Base-by-base conservation (phyloP, 2,329 filamentous ascomycete genomes). In the Lecanicillium sp. region DNA sequence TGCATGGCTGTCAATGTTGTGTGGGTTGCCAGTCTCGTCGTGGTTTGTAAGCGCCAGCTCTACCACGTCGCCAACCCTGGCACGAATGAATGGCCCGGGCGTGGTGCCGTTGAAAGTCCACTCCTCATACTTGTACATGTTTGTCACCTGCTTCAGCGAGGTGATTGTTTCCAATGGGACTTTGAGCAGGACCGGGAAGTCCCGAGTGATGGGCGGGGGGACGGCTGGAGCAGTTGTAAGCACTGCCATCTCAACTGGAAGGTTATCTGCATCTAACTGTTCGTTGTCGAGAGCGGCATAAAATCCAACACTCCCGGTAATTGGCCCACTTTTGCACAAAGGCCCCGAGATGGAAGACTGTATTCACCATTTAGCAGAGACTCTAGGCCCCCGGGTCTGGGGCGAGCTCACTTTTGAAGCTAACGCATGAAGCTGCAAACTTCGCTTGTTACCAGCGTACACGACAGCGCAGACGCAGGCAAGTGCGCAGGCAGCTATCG, bases 1-100 rank as follows among this genome's bases (percentile, higher is more conserved):
- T 6, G 54, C 54, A 40, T 59, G 55, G 35, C 52, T 55, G 43
- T 59, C 57, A 31, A 60, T 54, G 36, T 60, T 60, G 45, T 60
- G 57, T 3, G 55, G 55, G 39, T 58, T 58, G 2, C 57, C 57
- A 3, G 53, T 49, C 17, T 42, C 41, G 36, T 60, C 57, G 15
- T 46, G 45, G 47, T 60, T 60, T 11, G 55, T 57, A 9, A 60
- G 40, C 3, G 48, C 47, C 11, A 60, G 34, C 35, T 59, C 54
- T 3, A 60, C 41, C 1, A 59, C 49, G 29, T 58, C 56, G 13
- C 57, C 57, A 5, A 52, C 55, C 6, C 57, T 50, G 3, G 57
- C 57, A 5, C 57, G 55, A 33, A 60, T 59, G 33, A 60, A 60
- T 13, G 57, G 57, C 0, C 53, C 57, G 0, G 57, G 57, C 2